phyloP scores from a whole-genome alignment of 331 rosid genomes.

The Phaseolus coccineus region DNA sequence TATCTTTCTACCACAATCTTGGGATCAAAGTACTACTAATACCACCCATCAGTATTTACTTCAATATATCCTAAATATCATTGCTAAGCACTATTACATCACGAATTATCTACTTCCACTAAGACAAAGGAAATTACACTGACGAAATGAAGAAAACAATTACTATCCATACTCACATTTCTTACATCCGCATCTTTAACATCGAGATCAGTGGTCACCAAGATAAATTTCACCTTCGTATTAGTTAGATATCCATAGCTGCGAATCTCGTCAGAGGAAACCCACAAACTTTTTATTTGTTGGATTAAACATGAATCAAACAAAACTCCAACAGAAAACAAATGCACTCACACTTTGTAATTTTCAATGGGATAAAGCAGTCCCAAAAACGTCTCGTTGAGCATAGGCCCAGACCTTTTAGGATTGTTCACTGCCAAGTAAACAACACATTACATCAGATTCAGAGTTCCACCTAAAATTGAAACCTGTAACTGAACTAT shows the following conservation, averaged over 20 bases:
- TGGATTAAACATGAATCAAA: conserved; percentile 7
- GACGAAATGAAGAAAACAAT: conserved; percentile 17
- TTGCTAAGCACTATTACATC: conserved; percentile 6
- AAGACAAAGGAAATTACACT: background rate
- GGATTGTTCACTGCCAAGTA: conserved; percentile 84
- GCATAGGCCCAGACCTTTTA: conserved; percentile 75
- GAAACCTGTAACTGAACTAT: background rate
- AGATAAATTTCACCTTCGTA: conserved; percentile 92
- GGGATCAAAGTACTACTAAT: background rate
- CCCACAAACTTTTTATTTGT: background rate
- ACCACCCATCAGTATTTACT: conserved; percentile 12
- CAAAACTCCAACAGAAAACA: conserved; percentile 8
- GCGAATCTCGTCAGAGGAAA: conserved; percentile 38
- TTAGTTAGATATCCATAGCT: conserved; percentile 95
- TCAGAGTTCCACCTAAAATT: background rate
- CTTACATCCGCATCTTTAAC: conserved; percentile 93
- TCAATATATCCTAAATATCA: background rate
- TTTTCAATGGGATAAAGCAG: conserved; percentile 93
- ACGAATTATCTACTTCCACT: conserved; percentile 14
- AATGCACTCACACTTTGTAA: conserved; percentile 83
- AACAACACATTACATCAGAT: conserved; percentile 35
- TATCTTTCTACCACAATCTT: background rate
- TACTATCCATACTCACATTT: conserved; percentile 66
- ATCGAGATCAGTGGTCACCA: conserved; percentile 97
- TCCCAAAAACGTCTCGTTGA: conserved; percentile 89